phyloP scores from a whole-genome alignment of 2,329 filamentous ascomycete species.

The Westerdykella ornata region DNA sequence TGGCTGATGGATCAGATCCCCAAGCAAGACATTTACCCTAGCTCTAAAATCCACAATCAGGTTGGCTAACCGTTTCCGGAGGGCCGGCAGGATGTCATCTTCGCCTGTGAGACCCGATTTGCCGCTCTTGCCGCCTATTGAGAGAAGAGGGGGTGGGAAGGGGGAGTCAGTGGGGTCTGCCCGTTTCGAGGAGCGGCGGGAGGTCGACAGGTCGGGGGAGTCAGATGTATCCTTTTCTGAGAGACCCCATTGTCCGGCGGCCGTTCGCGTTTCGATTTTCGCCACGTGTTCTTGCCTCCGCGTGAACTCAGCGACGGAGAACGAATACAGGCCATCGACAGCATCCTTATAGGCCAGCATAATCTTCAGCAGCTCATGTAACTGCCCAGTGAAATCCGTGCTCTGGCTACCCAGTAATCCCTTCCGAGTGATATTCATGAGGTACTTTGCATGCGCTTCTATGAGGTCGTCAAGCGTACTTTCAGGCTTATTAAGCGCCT shows the following conservation, averaged over 20 bases:
- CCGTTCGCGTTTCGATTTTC: slow-evolving; percentile 59
- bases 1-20: slow-evolving; percentile 85
- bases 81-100: slow-evolving; percentile 63
- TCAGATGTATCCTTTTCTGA: slow-evolving; percentile 45
- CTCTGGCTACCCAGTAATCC: slow-evolving; percentile 72
- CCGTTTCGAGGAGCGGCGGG: slow-evolving; percentile 16
- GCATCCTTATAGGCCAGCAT: slow-evolving; percentile 93
- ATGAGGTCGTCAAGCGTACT: slow-evolving; percentile 95
- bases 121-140: slow-evolving; percentile 29
- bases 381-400: slow-evolving; percentile 75
- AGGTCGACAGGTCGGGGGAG: slow-evolving; percentile 19
- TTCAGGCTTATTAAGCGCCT: slow-evolving; percentile 72
- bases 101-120: slow-evolving; percentile 38
- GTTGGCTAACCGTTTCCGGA: slow-evolving; percentile 65
- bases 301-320: slow-evolving; percentile 90
- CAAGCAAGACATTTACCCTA: slow-evolving; percentile 72
- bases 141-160: slow-evolving; percentile 38
- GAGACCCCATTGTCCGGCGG: slow-evolving; percentile 58
- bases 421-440: slow-evolving; percentile 92
- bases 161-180: slow-evolving; percentile 37
- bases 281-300: slow-evolving; percentile 78
- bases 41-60: slow-evolving; percentile 70
- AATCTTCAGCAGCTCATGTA: slow-evolving; percentile 84
- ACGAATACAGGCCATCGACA: slow-evolving; percentile 89
- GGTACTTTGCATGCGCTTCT: slow-evolving; percentile 80